phyloP scores from a whole-genome alignment of 768 basidiomycete species.

The Omphalotus guepiniiformis region DNA sequence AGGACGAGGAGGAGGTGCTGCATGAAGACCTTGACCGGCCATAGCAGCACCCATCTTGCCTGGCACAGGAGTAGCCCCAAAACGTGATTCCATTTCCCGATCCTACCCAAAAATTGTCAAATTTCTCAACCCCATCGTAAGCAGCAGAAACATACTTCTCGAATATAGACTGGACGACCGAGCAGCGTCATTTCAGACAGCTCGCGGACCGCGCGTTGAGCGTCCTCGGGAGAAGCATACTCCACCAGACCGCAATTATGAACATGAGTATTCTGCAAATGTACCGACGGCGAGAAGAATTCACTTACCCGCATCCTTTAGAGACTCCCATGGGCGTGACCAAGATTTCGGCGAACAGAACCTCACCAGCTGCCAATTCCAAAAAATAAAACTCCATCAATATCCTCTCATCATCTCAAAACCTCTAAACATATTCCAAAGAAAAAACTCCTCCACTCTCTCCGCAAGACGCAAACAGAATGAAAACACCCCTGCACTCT shows the following conservation, averaged over 20 bases:
- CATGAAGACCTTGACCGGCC: slow-evolving; percentile 83
- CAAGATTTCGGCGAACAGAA: slow-evolving; percentile 98
- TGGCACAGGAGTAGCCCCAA: slow-evolving; percentile 94
- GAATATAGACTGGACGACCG: slow-evolving; percentile 91
- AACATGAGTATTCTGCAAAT: no score
- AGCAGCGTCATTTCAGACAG: slow-evolving; percentile 84
- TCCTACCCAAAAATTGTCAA: slow-evolving; percentile 51
- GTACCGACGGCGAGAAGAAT: neutral
- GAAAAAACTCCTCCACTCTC: neutral
- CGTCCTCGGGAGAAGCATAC: slow-evolving; percentile 81
- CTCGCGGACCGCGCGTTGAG: slow-evolving; percentile 85
- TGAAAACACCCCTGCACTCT: neutral
- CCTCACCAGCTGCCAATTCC: slow-evolving; percentile 92
- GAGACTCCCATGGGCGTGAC: slow-evolving; percentile 96
- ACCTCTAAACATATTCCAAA: neutral
- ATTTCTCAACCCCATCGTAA: neutral
- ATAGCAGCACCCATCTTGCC: slow-evolving; percentile 95
- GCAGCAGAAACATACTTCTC: slow-evolving; percentile 65
- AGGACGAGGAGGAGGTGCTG: slow-evolving; percentile 78
- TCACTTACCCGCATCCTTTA: slow-evolving; percentile 97
- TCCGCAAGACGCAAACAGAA: neutral
- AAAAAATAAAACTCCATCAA: slow-evolving; percentile 85
- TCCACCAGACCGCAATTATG: slow-evolving; percentile 81
- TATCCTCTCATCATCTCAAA: slow-evolving; percentile 74
- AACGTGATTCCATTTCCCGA: slow-evolving; percentile 92